Evolutionary conservation across 805 yeast species (phyloP), one percentile per base, ranked within the genome.

Genomic region (Candida ponderosae): DNA sequence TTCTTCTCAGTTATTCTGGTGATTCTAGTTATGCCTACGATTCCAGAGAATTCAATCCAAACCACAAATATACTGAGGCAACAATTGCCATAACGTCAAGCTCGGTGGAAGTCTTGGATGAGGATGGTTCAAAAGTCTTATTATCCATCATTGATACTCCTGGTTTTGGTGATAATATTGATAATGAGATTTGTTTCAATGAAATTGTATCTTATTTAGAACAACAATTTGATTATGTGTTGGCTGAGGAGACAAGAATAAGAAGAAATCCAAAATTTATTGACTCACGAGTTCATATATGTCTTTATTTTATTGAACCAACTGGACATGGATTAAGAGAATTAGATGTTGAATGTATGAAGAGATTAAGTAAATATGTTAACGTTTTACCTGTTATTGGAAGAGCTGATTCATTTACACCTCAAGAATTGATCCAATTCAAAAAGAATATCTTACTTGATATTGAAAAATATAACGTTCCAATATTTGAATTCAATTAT

Each of bases 181-280:
- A 88, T 60, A 83, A 79, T 53, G 65, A 74, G 34, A 48, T 80
- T 35, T 81, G 90, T 53, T 76, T 73, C 50, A 65, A 62, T 11
- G 93, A 83, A 53, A 74, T 83, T 36, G 73, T 75, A 37, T 67
- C 70, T 39, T 84, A 72, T 54, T 60, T 84, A 50, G 82, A 80
- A 54, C 87, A 80, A 54, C 90, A 83, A 53, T 83, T 82, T 53
- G 89, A 81, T 54, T 64, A 71, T 39, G 87, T 84, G 0, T 68
- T 88, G 33, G 86, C 85, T 2, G 96, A 88, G 56, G 96, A 88
- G 57, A 83, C 93, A 1, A 70, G 90, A 44, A 85, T 88, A 45
- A 73, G 74, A 58, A 79, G 97, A 70, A 85, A 86, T 55, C 95
- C 95, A 19, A 68, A 85, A 45, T 79, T 81, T 53, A 79, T 73